These are phyloP conservation scores for Nowakowskiella sp. DNA, from an alignment of 192 early-diverging fungal genomes.

Conservation along the genomic window DNA sequence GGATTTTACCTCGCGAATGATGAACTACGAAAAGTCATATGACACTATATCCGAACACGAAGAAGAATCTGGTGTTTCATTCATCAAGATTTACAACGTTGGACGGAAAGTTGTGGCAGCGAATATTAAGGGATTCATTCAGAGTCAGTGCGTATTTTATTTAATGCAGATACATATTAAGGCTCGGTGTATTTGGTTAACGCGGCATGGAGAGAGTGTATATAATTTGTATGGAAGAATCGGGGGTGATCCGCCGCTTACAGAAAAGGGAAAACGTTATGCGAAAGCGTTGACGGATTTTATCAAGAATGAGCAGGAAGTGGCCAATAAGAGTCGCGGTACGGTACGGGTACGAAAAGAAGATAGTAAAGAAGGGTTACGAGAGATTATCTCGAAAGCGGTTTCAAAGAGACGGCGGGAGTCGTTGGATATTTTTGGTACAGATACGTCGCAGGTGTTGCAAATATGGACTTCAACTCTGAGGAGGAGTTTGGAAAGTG, in stretches of 20 bases:
- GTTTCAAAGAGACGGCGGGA: slow-evolving; percentile 19
- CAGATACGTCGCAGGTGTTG: slow-evolving; percentile 13
- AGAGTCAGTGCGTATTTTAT: slow-evolving; percentile 93
- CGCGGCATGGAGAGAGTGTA: slow-evolving; percentile 84
- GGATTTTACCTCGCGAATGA: slow-evolving; percentile 79
- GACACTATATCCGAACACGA: slow-evolving; percentile 74
- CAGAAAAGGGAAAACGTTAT: slow-evolving; percentile 62
- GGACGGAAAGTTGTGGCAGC: slow-evolving; percentile 92
- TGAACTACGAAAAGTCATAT: slow-evolving; percentile 92
- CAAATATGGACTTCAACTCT: slow-evolving; percentile 86
- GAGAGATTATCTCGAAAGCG: slow-evolving; percentile 3
- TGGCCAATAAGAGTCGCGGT: neutral
- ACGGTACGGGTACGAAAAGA: slow-evolving; percentile 34
- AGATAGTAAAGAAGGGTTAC: slow-evolving; percentile 1
- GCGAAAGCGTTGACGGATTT: slow-evolving; percentile 70
- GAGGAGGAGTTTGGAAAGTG: slow-evolving; percentile 74
- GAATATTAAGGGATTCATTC: slow-evolving; percentile 88
- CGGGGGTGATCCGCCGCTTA: slow-evolving; percentile 79
- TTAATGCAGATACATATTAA: slow-evolving; percentile 94
- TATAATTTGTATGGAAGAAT: slow-evolving; percentile 81
- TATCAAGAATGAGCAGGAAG: too few species aligned
- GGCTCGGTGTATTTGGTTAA: slow-evolving; percentile 79
- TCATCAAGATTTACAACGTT: slow-evolving; percentile 94
- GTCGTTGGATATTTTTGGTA: slow-evolving; percentile 8
- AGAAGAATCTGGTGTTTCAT: slow-evolving; percentile 60